Percentiles rank a stretch among this genome's conserved stretches.
These are phyloP conservation scores for Fraxinus americana DNA, from an alignment of 257 asterid genomes.

Conservation along the genomic window DNA sequence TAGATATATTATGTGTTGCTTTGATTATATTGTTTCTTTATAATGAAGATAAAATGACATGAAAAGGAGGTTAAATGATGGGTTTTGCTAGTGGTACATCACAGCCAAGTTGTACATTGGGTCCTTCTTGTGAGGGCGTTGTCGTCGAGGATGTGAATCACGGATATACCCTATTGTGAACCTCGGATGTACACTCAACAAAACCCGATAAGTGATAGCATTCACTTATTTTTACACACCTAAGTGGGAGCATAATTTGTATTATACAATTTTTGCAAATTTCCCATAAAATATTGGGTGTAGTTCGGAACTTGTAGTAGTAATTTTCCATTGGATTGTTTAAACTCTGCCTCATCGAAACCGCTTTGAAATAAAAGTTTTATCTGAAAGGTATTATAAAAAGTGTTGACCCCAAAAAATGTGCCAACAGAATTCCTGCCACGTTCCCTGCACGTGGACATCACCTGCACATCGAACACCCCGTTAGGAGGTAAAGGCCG, in stretches of 20 bases:
- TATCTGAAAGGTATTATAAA: constrained; percentile 56
- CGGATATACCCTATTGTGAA: no score
- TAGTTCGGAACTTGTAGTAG: constrained; percentile 96
- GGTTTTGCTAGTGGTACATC: no score
- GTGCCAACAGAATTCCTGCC: no score
- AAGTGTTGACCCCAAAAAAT: no score
- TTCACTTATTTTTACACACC: constrained; percentile 43
- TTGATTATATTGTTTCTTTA: neutral
- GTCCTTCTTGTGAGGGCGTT: no score
- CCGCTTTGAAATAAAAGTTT: constrained; percentile 96
- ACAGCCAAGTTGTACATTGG: no score
- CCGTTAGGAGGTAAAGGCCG: no score
- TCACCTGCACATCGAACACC: no score
- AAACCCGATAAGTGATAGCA: neutral
- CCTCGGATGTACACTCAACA: no score
- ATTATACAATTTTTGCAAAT: constrained; percentile 74
- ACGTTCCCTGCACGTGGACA: no score
- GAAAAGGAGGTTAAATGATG: neutral
- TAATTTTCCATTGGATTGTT: no score
- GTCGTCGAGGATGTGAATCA: no score
- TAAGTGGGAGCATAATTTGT: constrained; percentile 78
- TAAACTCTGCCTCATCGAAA: constrained; percentile 79
- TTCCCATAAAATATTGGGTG: constrained; percentile 89
- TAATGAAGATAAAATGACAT: neutral
- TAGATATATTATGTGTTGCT: neutral